Percentiles rank a stretch among this genome's conserved stretches.
These are phyloP conservation scores for Phytophthora gonapodyides DNA, from an alignment of 352 stramenopile species.

Conservation along the genomic window DNA sequence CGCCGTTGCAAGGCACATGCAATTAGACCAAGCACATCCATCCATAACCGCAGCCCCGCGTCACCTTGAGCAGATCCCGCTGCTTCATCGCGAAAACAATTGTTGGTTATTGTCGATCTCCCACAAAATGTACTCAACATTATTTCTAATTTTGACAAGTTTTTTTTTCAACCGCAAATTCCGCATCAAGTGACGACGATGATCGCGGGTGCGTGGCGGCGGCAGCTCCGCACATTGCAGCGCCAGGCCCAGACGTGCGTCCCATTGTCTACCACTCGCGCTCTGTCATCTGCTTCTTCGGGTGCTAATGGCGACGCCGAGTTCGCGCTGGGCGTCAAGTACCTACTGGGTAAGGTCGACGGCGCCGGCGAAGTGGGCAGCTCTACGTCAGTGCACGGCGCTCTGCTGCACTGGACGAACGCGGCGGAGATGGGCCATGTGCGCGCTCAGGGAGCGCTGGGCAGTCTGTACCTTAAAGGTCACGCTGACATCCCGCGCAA, in stretches of 20 bases:
- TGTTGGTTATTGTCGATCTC: constrained; percentile 7
- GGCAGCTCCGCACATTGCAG: constrained; percentile 22
- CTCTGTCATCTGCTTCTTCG: constrained; percentile 15
- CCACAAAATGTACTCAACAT: background rate
- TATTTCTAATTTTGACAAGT: background rate
- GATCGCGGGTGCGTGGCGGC: constrained; percentile 10
- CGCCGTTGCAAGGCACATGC: background rate
- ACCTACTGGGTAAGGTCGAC: constrained; percentile 51
- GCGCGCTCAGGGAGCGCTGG: constrained; percentile 72
- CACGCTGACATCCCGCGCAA: constrained; percentile 55
- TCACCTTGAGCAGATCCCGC: constrained; percentile 65
- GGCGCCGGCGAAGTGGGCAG: constrained; percentile 31
- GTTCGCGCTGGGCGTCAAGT: constrained; percentile 67
- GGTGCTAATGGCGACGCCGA: constrained; percentile 41
- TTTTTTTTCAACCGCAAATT: constrained; percentile 16
- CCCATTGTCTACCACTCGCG: constrained; percentile 6
- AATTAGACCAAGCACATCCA: constrained; percentile 1
- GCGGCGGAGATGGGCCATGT: constrained; percentile 71
- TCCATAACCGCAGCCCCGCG: background rate
- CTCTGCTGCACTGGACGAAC: constrained; percentile 80
- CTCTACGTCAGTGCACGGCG: constrained; percentile 45
- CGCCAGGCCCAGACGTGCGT: constrained; percentile 15
- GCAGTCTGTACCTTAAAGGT: constrained; percentile 71
- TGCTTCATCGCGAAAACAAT: constrained; percentile 31
- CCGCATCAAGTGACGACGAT: constrained; percentile 7